Evolutionary conservation across 1,139 yeast species (phyloP).

Genomic region (Tardiomyces blankii): DNA sequence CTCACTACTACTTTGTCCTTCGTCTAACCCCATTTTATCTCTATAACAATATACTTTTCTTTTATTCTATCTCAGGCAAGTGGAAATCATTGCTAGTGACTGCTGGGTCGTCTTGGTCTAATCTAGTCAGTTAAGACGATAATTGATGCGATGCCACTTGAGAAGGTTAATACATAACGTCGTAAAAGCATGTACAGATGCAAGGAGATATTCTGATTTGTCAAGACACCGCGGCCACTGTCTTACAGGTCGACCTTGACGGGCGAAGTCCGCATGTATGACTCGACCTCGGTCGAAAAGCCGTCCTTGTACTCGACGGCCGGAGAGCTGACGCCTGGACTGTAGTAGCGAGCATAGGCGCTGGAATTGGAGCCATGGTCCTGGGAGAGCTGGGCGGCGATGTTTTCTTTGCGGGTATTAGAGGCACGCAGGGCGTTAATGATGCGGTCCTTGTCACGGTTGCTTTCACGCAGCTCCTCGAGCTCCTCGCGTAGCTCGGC

Average conservation of each 20-base stretch:
- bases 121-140: too few relatives aligned
- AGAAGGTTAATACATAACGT: too few relatives aligned
- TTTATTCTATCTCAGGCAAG: too few relatives aligned
- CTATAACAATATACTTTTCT: too few relatives aligned
- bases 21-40: not conserved
- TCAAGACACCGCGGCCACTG: not conserved
- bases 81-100: too few relatives aligned
- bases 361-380: conserved; percentile 3
- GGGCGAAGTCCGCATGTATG: not conserved
- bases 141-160: too few relatives aligned
- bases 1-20: conserved; percentile 3
- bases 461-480: conserved; percentile 45
- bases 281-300: not conserved
- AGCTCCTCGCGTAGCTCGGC: conserved; percentile 66
- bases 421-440: conserved; percentile 47
- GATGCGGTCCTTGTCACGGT: conserved; percentile 65
- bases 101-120: too few relatives aligned
- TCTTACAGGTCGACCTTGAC: not conserved
- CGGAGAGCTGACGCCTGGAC: not conserved
- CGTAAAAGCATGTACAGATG: not conserved
- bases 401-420: conserved; percentile 19
- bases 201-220: not conserved
- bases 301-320: not conserved
- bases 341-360: conserved; percentile 14
- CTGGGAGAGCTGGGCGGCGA: conserved; percentile 5